phyloP scores from a whole-genome alignment of 352 stramenopile genomes.

The Phytopythium vexans region DNA sequence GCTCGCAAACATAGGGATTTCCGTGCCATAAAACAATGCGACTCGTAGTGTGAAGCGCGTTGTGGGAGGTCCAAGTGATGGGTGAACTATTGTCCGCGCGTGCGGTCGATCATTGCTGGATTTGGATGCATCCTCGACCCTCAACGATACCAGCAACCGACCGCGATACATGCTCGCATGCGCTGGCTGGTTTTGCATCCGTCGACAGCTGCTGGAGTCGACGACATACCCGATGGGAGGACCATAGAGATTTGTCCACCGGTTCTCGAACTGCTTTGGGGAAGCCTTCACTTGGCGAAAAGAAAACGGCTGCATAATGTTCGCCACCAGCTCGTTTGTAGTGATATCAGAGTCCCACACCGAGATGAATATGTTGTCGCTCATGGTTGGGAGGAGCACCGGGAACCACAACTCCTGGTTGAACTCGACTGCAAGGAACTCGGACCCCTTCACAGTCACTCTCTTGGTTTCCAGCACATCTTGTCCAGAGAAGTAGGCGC shows the following conservation, averaged over 20 bases:
- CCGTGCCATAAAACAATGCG: constrained; percentile 71
- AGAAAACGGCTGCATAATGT: constrained; percentile 57
- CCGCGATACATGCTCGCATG: constrained; percentile 78
- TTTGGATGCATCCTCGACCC: constrained; percentile 63
- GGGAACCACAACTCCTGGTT: constrained; percentile 89
- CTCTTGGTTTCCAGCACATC: constrained; percentile 67
- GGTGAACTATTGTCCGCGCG: constrained; percentile 56
- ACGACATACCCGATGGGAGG: constrained; percentile 60
- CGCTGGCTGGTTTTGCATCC: constrained; percentile 65
- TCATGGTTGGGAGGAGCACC: constrained; percentile 77
- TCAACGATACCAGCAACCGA: constrained; percentile 61
- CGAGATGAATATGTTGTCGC: constrained; percentile 78
- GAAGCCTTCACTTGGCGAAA: constrained; percentile 72
- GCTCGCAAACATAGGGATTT: constrained; percentile 74
- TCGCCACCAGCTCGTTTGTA: constrained; percentile 69
- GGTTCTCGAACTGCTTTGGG: constrained; percentile 43
- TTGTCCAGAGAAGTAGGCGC: constrained; percentile 73
- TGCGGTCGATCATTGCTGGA: constrained; percentile 67
- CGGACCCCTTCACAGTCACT: constrained; percentile 59
- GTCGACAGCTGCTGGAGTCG: constrained; percentile 23
- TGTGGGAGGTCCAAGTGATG: constrained; percentile 26
- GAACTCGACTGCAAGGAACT: constrained; percentile 40
- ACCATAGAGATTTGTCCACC: constrained; percentile 86
- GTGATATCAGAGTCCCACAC: constrained; percentile 82
- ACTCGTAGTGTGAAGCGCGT: constrained; percentile 60